Base-by-base conservation (phyloP, 2,329 filamentous ascomycete species). In the Talaromyces amestolkiae region DNA sequence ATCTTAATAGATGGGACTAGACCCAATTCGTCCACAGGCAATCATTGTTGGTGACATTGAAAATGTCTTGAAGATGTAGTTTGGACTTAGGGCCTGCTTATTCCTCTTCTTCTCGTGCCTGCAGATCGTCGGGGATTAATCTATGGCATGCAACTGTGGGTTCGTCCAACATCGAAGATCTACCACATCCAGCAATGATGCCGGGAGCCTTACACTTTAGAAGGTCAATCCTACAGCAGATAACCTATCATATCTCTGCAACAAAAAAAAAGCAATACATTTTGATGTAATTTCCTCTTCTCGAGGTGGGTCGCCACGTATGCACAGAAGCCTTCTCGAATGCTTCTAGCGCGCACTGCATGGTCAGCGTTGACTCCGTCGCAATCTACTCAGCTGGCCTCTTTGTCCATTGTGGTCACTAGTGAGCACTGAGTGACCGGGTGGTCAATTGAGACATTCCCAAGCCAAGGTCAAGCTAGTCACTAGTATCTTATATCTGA, bases 111-210 rank as follows among this genome's bases (percentile, higher is more conserved):
- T 27, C 17, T 47, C 27, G 59, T 61, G 59, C 59, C 59, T 53
- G 59, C 59, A 61, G 45, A 61, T 61, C 59, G 22, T 61, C 27
- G n/a, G 33, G n/a, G 3, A 19, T 47, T 37, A 22, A 39, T 56
- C n/a, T 35, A 56, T 8, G 33, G 51, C 53, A 39, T 56, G 58
- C 24, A 47, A 60, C 35, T 15, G 41, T 60, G 58, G 58, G 49
- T 19, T 53, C 3, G 49, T 53, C 27, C 33, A 31, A 47, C 41
- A 15, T 13, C 11, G 51, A 19, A 35, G 17, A 35, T 47, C 27
- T 35, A 11, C 58, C 39, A 33, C n/a, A 31, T 60, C 10, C 58
- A 60, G 58, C 31, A 47, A 22, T 60, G 24, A 17, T 47, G 24
- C 24, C 41, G 17, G 17, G 6, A n/a, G 24, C 15, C 33, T 27